Evolutionary conservation across 352 stramenopile genomes (phyloP).

Genomic region (Phytophthora chlamydospora): DNA sequence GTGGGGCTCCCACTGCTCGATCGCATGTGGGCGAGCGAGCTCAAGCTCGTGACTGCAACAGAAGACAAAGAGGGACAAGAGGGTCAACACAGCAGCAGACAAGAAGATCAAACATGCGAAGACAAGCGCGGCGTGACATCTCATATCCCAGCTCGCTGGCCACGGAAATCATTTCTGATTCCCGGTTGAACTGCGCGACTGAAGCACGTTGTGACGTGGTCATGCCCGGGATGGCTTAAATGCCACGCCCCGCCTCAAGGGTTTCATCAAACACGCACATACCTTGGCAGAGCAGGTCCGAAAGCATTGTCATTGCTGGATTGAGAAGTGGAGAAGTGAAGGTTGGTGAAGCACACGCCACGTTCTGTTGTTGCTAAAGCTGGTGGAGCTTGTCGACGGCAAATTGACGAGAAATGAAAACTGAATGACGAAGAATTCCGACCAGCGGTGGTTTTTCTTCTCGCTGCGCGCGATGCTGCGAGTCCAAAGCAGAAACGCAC

Average conservation of each 20-base stretch:
- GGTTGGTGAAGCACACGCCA: no score
- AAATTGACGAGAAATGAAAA: slow-evolving; percentile 7
- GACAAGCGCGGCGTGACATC: slow-evolving; percentile 22
- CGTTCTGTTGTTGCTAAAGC: no score
- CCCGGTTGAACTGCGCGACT: slow-evolving; percentile 3
- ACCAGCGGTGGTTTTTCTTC: slow-evolving; percentile 12
- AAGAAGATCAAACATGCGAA: no score
- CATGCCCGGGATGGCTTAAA: no score
- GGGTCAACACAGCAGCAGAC: no score
- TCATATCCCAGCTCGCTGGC: slow-evolving; percentile 32
- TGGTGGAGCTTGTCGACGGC: background rate
- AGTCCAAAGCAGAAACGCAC: slow-evolving; percentile 7
- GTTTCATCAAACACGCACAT: no score
- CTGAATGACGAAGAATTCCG: background rate
- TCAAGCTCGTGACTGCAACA: slow-evolving; percentile 26
- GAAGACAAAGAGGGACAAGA: slow-evolving; percentile 3
- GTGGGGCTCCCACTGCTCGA: slow-evolving; percentile 24
- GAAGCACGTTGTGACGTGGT: slow-evolving; percentile 3
- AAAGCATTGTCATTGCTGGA: no score
- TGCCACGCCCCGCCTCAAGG: no score
- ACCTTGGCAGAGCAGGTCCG: no score
- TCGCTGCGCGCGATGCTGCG: slow-evolving; percentile 9
- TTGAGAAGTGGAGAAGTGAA: background rate
- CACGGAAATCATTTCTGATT: slow-evolving; percentile 38
- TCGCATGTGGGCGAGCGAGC: slow-evolving; percentile 19